Evolutionary conservation across 257 asterid species (phyloP).

Genomic region (Solanum peruvianum): DNA sequence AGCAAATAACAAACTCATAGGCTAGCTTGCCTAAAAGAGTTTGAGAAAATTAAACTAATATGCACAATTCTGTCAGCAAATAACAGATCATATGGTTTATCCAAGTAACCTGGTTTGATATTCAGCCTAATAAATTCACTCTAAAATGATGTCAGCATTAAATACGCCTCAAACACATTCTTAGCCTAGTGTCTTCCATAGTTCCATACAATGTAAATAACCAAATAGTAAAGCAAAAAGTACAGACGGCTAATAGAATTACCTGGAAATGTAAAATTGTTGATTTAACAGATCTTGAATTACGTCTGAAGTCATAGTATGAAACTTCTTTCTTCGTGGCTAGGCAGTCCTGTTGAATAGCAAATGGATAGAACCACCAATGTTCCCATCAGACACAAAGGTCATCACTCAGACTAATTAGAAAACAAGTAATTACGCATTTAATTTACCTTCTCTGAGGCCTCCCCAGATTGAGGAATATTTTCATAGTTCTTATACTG

Average conservation of each 20-base stretch:
- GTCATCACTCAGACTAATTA: not conserved
- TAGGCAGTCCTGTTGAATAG: constrained; percentile 50
- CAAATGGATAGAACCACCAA: not conserved
- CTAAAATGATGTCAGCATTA: not conserved
- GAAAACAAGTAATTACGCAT: not conserved
- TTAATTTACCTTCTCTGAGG: constrained; percentile 48
- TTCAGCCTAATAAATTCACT: not conserved
- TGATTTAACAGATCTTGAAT: constrained; percentile 84
- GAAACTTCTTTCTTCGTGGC: constrained; percentile 43
- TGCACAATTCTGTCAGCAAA: not conserved
- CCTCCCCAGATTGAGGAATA: constrained; percentile 65
- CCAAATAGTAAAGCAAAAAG: not conserved
- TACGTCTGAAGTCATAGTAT: constrained; percentile 62
- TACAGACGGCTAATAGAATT: not conserved
- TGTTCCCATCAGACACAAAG: not conserved
- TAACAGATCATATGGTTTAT: not conserved
- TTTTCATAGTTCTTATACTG: constrained; percentile 81
- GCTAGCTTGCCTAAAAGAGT: not conserved
- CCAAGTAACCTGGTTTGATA: not conserved
- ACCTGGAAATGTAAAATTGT: constrained; percentile 96
- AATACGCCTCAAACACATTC: not conserved
- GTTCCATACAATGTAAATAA: not conserved
- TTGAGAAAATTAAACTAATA: not conserved
- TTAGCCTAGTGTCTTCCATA: not conserved
- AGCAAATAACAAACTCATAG: not conserved